A percentile compares a stretch with the other conserved stretches of the same genome.
Evolutionary conservation across 2,329 filamentous ascomycete species (phyloP).

Genomic region (Fusarium devonianum): DNA sequence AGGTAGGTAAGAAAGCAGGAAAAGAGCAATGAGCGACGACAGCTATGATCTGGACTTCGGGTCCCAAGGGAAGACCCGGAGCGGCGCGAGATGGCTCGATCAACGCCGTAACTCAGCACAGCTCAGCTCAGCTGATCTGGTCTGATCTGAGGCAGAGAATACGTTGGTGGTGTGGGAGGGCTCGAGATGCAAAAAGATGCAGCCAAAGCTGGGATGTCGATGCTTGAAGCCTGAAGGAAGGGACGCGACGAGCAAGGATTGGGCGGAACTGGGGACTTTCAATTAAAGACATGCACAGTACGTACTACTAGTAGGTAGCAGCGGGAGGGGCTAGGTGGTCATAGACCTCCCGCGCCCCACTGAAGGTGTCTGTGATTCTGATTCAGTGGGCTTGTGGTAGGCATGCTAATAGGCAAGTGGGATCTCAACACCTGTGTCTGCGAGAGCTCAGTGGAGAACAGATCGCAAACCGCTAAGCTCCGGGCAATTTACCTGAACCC

Average conservation of each 20-base stretch:
- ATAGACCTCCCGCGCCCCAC: background rate
- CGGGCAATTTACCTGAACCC: background rate
- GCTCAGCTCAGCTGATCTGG: constrained; percentile 13
- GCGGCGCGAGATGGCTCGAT: constrained; percentile 7
- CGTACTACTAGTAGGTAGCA: too few species aligned
- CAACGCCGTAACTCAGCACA: constrained; percentile 8
- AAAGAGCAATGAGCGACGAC: background rate
- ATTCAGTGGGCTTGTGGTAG: background rate
- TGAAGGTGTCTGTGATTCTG: too few species aligned
- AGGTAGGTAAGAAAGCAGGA: background rate
- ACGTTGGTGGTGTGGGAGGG: constrained; percentile 4
- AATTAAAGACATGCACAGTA: constrained; percentile 32
- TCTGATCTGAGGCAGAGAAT: constrained; percentile 4
- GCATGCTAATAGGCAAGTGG: too few species aligned
- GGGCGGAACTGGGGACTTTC: constrained; percentile 28
- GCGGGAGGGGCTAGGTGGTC: background rate
- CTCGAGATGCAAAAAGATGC: constrained; percentile 24
- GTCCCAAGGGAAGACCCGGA: constrained; percentile 11
- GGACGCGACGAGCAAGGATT: constrained; percentile 38
- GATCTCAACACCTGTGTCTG: constrained; percentile 1
- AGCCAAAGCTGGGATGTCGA: constrained; percentile 28
- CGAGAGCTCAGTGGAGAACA: constrained; percentile 4
- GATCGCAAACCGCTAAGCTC: constrained; percentile 1
- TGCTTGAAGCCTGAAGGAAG: constrained; percentile 30
- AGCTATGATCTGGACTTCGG: background rate